Base-by-base conservation (phyloP, 176 grass and related monocot genomes). In the Aegilops longissima region DNA sequence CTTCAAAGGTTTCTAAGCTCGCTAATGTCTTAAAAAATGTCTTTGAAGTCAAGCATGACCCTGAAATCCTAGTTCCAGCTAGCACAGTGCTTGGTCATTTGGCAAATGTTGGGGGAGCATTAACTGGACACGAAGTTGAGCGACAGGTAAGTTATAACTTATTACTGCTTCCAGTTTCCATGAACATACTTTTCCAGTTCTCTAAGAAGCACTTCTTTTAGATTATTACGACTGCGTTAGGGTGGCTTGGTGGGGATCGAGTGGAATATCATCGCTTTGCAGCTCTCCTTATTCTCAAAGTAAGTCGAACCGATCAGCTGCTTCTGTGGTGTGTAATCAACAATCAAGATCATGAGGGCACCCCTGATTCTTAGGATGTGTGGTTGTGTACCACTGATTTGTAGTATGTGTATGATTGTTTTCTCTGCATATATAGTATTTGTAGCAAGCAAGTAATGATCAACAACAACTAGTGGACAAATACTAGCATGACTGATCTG, bases 261-360 rank as follows among this genome's bases (percentile, higher is more conserved):
- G 92, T 98, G 61, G 96, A 98, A 64, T 96, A 94, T 73, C 93
- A 86, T 31, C 90, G 86, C 21, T 96, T 98, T 92, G 93, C 93
- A 67, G 90, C 93, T 72, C 88, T 98, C 52, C 92, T 98, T 87
- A 98, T 98, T 92, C 93, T 98, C 39, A 98, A 98, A 91, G 96
- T 98, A 94, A 88, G 83, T 92, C 74, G 29, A 81, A 77, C 51
- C 36, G 14, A 49, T 65, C 61, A 63, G 6, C 47, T 67, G 9
- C 47, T 67, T 87, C 66, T 80, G 11, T 66, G 25, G 24, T 58
- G 24, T 35, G 62, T 30, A 29, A 51, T 76, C 44, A 76, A 45
- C 44, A 84, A 47, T 56, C 23, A 67, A 27, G 42, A 27, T 79
- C 11, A 17, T 82, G 49, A 70, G 61, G 12, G 1, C 17, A 30